Evolutionary conservation across 2,329 filamentous ascomycete genomes (phyloP).

Genomic region (Setomelanomma holmii): DNA sequence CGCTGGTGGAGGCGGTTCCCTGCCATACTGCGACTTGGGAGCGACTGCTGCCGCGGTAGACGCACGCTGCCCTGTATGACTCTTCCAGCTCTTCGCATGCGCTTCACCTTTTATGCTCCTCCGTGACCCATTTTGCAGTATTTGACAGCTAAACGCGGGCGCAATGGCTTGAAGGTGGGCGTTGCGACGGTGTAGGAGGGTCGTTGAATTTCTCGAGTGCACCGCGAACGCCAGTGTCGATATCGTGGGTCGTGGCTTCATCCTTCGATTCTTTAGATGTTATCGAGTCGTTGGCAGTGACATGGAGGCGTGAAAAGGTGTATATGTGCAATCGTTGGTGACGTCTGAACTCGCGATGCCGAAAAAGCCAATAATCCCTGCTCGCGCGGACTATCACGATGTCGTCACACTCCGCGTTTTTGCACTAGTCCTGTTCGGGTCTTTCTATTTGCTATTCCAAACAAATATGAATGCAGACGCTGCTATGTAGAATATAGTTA

Average conservation of each 20-base stretch:
- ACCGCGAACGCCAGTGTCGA: conserved; percentile 4
- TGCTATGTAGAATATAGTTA: too few relatives aligned
- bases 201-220: conserved; percentile 5
- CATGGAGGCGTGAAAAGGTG: background rate
- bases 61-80: conserved; percentile 6
- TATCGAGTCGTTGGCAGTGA: background rate
- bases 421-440: conserved; percentile 21
- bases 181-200: conserved; percentile 16
- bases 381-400: conserved; percentile 23
- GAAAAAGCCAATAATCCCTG: conserved; percentile 13
- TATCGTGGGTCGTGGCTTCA: conserved; percentile 32
- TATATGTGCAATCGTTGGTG: background rate
- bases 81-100: background rate
- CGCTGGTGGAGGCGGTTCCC: conserved; percentile 8
- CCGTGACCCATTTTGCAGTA: conserved; percentile 9
- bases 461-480: background rate
- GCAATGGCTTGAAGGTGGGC: conserved; percentile 8
- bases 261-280: conserved; percentile 6
- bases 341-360: background rate
- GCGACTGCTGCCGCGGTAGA: conserved; percentile 11
- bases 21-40: conserved; percentile 10
- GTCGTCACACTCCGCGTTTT: conserved; percentile 36
- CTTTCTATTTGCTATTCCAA: background rate
- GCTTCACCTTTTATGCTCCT: background rate
- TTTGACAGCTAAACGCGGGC: conserved; percentile 13